phyloP scores from a whole-genome alignment of 305 asterid genomes.

The Vinca major region DNA sequence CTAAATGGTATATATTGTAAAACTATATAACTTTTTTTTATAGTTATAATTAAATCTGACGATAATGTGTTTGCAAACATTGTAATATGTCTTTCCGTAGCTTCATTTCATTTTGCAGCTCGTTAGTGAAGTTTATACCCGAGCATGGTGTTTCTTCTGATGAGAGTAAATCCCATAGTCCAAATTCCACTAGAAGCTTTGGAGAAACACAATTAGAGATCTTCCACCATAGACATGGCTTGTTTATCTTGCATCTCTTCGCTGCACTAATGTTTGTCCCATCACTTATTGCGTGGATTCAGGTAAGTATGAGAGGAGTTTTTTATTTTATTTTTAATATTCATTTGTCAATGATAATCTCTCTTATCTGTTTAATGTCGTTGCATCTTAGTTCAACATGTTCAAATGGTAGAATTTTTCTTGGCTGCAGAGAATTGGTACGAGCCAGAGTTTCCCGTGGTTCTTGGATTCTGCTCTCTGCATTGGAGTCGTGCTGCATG shows the following conservation, averaged over 20 bases:
- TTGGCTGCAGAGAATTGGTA: constrained; percentile 60
- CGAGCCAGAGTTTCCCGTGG: constrained; percentile 57
- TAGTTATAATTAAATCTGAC: background rate
- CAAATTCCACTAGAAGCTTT: constrained; percentile 58
- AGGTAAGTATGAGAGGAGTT: constrained; percentile 35
- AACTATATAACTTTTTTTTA: background rate
- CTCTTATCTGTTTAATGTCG: background rate
- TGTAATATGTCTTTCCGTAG: constrained; percentile 26
- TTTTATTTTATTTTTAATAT: background rate
- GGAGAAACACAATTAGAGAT: constrained; percentile 72
- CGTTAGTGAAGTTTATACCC: constrained; percentile 31
- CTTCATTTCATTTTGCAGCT: constrained; percentile 83
- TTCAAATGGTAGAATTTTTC: constrained; percentile 3
- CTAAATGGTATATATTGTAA: background rate
- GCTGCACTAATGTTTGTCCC: constrained; percentile 79
- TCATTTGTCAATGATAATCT: background rate
- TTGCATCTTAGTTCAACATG: background rate
- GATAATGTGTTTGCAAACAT: constrained; percentile 38
- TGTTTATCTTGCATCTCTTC: constrained; percentile 69
- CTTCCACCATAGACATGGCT: constrained; percentile 84
- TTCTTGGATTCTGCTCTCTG: constrained; percentile 69
- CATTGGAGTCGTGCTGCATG: constrained; percentile 73
- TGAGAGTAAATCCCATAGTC: constrained; percentile 38
- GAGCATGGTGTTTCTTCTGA: constrained; percentile 27
- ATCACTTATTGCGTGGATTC: constrained; percentile 83